phyloP scores from a whole-genome alignment of 2,329 filamentous ascomycete genomes.

The Verticillium tricorpus region DNA sequence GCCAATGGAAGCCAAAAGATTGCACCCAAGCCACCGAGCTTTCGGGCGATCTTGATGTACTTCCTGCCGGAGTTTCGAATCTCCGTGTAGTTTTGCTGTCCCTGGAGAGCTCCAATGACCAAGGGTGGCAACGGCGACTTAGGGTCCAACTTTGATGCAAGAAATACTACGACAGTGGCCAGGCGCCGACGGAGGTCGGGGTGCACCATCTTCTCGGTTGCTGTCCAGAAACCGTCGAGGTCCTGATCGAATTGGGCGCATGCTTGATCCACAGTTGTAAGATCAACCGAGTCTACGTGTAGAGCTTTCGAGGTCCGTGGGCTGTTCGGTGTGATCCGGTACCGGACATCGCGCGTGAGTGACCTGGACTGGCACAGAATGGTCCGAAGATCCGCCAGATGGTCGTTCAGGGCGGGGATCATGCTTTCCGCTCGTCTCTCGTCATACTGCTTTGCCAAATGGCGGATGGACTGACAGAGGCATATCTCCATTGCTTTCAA shows the following conservation, averaged over 20 bases:
- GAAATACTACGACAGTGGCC: conserved; percentile 22
- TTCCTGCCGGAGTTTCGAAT: conserved; percentile 26
- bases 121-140: conserved; percentile 4
- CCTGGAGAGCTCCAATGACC: conserved; percentile 14
- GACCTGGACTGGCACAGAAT: conserved; percentile 23
- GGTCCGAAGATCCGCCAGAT: conserved; percentile 17
- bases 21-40: conserved; percentile 22
- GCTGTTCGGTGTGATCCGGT: conserved; percentile 23
- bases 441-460: conserved; percentile 17
- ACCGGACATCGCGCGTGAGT: conserved; percentile 22
- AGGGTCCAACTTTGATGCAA: conserved; percentile 20
- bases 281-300: conserved; percentile 14
- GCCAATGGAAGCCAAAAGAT: conserved; percentile 26
- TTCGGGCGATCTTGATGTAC: conserved; percentile 27
- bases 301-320: conserved; percentile 25
- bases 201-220: conserved; percentile 8
- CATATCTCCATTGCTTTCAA: conserved; percentile 1
- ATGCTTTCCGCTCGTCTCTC: conserved; percentile 15
- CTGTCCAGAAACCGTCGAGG: conserved; percentile 19
- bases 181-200: conserved; percentile 22
- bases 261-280: conserved; percentile 10
- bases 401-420: conserved; percentile 19
- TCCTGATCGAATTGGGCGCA: conserved; percentile 5
- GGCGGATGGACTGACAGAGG: conserved; percentile 18
- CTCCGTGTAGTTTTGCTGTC: conserved; percentile 17